phyloP scores from a whole-genome alignment of 2,329 filamentous ascomycete species.

The Sporothrix pseudoabietina region DNA sequence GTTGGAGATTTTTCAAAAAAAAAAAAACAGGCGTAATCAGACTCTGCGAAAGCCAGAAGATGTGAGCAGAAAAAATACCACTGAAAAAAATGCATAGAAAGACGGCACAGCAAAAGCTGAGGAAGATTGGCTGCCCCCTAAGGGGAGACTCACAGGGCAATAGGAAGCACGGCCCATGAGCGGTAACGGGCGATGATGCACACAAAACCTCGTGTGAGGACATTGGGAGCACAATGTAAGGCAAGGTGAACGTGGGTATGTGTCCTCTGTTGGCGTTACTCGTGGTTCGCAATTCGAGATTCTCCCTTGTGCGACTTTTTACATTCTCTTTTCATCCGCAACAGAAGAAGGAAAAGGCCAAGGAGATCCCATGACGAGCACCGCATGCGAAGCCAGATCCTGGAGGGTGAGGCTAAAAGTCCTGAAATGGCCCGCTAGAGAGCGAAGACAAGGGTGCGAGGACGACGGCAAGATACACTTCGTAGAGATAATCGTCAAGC shows the following conservation, averaged over 20 bases:
- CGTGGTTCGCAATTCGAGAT: not conserved
- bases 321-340: not conserved
- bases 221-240: not conserved
- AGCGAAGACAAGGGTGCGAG: not conserved
- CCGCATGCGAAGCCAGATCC: constrained; percentile 21
- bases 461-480: not conserved
- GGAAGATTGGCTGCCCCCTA: not conserved
- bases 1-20: not conserved
- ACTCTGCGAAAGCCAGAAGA: not conserved
- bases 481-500: not conserved
- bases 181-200: constrained; percentile 4
- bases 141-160: not conserved
- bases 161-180: not conserved
- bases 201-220: not conserved
- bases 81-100: not conserved
- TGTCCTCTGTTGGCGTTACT: not conserved
- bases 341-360: not conserved
- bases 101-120: not conserved
- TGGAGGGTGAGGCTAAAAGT: not conserved
- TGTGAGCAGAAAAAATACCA: not conserved
- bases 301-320: not conserved
- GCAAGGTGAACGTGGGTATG: not conserved
- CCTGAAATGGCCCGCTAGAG: not conserved
- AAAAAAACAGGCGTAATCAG: not conserved
- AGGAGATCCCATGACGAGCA: constrained; percentile 15